A percentile compares a stretch with the other conserved stretches of the same genome.
Conservation (phyloP, 768 basidiomycete species). For the Suillus spraguei region DNA sequence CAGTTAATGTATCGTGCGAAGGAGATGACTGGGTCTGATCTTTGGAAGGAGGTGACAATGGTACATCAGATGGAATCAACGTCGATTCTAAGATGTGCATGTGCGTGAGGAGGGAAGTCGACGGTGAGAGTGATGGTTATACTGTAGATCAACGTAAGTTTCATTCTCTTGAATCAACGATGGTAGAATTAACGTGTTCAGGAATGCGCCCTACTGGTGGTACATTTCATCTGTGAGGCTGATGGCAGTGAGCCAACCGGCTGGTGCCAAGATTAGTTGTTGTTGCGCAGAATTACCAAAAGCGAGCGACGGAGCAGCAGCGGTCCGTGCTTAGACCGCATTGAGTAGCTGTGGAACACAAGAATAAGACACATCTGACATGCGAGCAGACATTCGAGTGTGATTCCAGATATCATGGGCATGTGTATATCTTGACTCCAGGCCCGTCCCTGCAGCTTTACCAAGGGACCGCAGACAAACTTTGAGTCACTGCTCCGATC, state of each 20-base stretch:
- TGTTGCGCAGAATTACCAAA: too few relatives aligned
- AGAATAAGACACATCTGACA: neutral
- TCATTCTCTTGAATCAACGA: conserved; percentile 11
- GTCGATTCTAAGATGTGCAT: conserved; percentile 7
- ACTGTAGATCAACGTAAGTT: conserved; percentile 8
- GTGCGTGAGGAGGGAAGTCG: conserved; percentile 14
- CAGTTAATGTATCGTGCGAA: conserved; percentile 6
- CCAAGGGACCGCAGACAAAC: too few relatives aligned
- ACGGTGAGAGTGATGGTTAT: conserved; percentile 5
- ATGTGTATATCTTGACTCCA: too few relatives aligned
- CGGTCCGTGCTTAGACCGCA: too few relatives aligned
- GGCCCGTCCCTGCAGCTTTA: too few relatives aligned
- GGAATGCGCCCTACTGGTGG: neutral
- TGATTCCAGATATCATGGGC: too few relatives aligned
- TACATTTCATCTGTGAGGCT: conserved; percentile 19
- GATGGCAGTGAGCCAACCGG: conserved; percentile 28
- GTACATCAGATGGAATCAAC: neutral
- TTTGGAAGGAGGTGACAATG: conserved; percentile 4
- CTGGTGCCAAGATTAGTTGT: too few relatives aligned
- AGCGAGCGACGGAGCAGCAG: too few relatives aligned
- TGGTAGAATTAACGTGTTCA: neutral
- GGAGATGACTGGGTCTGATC: neutral
- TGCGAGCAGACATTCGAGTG: neutral
- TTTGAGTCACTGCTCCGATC: too few relatives aligned
- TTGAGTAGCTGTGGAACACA: neutral